Evolutionary conservation across 768 basidiomycete species (phyloP).

Genomic region (Boletus bicolor): DNA sequence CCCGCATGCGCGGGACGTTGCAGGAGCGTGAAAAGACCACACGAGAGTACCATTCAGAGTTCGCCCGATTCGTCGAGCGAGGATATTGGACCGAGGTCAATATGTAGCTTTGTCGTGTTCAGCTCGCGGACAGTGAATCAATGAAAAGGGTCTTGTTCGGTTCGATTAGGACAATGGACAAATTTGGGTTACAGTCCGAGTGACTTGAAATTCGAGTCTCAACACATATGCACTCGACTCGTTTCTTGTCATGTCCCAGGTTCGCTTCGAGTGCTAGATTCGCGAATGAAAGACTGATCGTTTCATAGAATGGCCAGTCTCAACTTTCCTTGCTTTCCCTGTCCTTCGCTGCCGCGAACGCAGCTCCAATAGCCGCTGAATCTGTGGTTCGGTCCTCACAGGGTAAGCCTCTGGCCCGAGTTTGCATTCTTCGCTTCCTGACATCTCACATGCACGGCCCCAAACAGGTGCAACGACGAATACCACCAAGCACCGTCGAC

Average conservation of each 20-base stretch:
- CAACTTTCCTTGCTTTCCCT: conserved; percentile 59
- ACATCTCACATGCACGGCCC: neutral
- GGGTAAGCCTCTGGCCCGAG: conserved; percentile 10
- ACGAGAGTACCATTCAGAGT: neutral
- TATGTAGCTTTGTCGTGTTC: neutral
- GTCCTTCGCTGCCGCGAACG: conserved; percentile 57
- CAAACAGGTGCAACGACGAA: conserved; percentile 28
- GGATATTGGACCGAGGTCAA: no score
- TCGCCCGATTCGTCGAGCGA: no score
- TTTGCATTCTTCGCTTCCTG: neutral
- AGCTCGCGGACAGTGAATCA: neutral
- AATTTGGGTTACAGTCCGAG: conserved; percentile 24
- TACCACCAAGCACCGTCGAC: conserved; percentile 57
- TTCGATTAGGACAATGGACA: conserved; percentile 6
- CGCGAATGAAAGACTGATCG: neutral
- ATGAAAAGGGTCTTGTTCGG: conserved; percentile 9
- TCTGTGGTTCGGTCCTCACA: conserved; percentile 12
- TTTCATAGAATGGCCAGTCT: conserved; percentile 10
- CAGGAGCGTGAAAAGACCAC: neutral
- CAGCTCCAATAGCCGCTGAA: conserved; percentile 42
- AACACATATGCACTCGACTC: conserved; percentile 6
- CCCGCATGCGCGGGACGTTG: no score
- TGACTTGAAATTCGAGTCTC: conserved; percentile 20
- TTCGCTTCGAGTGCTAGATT: neutral
- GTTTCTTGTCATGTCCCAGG: conserved; percentile 22